Conservation (phyloP, 768 basidiomycete species). For the Lentinula guzmanii region DNA sequence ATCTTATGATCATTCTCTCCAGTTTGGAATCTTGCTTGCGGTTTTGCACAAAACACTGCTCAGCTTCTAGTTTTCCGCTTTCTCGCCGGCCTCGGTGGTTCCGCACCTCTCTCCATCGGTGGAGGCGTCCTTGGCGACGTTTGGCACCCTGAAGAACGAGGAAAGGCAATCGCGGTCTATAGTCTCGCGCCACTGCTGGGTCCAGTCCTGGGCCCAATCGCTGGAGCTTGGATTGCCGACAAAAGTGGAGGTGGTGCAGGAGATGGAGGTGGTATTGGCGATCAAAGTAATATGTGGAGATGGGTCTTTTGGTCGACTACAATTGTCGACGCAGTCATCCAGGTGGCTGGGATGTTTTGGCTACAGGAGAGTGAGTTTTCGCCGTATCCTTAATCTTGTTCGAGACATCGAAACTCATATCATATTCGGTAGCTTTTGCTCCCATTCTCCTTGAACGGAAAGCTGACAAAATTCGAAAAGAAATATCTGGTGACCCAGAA, state of each 20-base stretch:
- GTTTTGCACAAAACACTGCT: conserved; percentile 36
- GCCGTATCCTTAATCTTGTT: conserved; percentile 17
- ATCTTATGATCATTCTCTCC: conserved; percentile 1
- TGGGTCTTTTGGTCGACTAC: conserved; percentile 75
- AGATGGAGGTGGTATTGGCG: conserved; percentile 36
- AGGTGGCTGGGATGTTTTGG: conserved; percentile 48
- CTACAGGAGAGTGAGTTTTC: conserved; percentile 56
- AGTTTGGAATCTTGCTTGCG: conserved; percentile 43
- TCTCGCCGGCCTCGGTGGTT: conserved; percentile 47
- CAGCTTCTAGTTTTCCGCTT: conserved; percentile 49
- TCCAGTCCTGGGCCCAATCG: conserved; percentile 54
- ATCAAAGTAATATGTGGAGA: conserved; percentile 55
- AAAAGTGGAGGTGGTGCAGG: background rate
- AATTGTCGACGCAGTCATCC: conserved; percentile 49
- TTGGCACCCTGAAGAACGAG: conserved; percentile 59
- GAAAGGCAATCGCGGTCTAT: conserved; percentile 60
- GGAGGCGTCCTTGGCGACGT: conserved; percentile 65
- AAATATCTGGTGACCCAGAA: conserved; percentile 35
- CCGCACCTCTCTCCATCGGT: conserved; percentile 39
- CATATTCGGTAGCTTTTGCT: conserved; percentile 30
- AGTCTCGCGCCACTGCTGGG: conserved; percentile 63
- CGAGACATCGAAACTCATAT: background rate
- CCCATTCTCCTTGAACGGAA: conserved; percentile 45
- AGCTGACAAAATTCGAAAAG: conserved; percentile 37
- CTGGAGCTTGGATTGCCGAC: conserved; percentile 46